phyloP scores from a whole-genome alignment of 495 filamentous ascomycete genomes.

The Barbatosphaeria neglecta region DNA sequence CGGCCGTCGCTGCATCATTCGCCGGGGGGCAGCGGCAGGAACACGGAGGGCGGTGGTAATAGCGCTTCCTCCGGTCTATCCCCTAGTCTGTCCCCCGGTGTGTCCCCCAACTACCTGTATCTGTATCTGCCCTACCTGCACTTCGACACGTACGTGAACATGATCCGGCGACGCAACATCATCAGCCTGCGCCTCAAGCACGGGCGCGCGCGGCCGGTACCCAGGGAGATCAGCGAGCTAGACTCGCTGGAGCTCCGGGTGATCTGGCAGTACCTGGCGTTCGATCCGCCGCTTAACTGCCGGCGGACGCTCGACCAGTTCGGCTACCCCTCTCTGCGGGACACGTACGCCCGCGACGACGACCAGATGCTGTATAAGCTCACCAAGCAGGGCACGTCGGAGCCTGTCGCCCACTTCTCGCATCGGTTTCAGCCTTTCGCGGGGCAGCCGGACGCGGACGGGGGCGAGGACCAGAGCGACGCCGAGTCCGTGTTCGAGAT shows the following conservation, averaged over 20 bases:
- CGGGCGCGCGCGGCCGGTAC: constrained; percentile 46
- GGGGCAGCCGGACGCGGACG: too few relatives aligned
- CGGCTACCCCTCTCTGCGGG: constrained; percentile 50
- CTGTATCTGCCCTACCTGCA: constrained; percentile 47
- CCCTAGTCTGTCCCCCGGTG: constrained; percentile 20
- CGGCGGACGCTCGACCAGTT: constrained; percentile 57
- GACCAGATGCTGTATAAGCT: constrained; percentile 65
- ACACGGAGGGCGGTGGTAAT: constrained; percentile 7
- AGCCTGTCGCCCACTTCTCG: neutral
- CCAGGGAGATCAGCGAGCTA: constrained; percentile 35
- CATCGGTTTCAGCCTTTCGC: neutral
- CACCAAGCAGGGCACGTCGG: constrained; percentile 30
- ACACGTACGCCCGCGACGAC: constrained; percentile 51
- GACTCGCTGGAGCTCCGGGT: constrained; percentile 47
- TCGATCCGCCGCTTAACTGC: constrained; percentile 52
- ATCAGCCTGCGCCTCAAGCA: constrained; percentile 43
- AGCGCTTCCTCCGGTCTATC: too few relatives aligned
- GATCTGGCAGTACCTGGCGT: constrained; percentile 54
- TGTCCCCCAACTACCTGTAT: constrained; percentile 29
- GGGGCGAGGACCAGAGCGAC: neutral
- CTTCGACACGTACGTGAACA: constrained; percentile 52
- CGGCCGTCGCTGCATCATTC: neutral
- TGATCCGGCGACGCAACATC: constrained; percentile 47
- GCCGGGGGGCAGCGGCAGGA: neutral
- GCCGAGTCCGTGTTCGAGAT: constrained; percentile 16